These are phyloP conservation scores for Penicillium manginii DNA, from an alignment of 495 filamentous ascomycete species.

Conservation along the genomic window DNA sequence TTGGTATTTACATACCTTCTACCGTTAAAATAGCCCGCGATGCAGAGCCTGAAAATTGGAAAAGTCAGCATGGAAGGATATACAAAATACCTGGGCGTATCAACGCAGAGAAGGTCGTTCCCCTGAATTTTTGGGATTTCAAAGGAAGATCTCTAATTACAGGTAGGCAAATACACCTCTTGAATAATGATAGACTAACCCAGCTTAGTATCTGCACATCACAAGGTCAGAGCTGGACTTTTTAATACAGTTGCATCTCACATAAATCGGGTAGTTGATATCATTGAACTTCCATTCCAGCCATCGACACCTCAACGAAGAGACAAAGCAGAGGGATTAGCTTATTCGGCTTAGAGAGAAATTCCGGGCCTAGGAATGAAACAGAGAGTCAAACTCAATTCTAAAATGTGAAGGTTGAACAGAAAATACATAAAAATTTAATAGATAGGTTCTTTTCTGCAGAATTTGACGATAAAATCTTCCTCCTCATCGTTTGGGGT, in stretches of 20 bases:
- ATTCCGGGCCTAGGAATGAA: too few species aligned
- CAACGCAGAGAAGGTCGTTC: background rate
- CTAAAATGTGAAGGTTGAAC: too few species aligned
- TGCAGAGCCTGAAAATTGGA: background rate
- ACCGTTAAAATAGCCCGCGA: background rate
- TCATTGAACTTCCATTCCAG: conserved; percentile 3
- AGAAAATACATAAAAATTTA: too few species aligned
- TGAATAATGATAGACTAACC: background rate
- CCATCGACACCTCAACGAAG: background rate
- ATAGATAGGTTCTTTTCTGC: too few species aligned
- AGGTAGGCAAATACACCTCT: background rate
- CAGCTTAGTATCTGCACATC: background rate
- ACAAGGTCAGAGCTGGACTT: background rate
- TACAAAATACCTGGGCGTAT: background rate
- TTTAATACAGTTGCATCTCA: background rate
- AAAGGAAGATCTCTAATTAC: background rate
- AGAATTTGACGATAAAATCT: too few species aligned
- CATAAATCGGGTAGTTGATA: background rate
- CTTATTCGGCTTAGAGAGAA: background rate
- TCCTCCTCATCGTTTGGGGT: too few species aligned
- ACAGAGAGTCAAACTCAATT: too few species aligned
- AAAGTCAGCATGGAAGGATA: background rate
- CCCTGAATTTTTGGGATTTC: background rate
- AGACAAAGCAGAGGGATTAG: background rate
- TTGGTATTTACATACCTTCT: background rate